Evolutionary conservation across 345 rosid genomes (phyloP), one percentile per base, ranked within the genome.

Genomic region (Linum lewisii): DNA sequence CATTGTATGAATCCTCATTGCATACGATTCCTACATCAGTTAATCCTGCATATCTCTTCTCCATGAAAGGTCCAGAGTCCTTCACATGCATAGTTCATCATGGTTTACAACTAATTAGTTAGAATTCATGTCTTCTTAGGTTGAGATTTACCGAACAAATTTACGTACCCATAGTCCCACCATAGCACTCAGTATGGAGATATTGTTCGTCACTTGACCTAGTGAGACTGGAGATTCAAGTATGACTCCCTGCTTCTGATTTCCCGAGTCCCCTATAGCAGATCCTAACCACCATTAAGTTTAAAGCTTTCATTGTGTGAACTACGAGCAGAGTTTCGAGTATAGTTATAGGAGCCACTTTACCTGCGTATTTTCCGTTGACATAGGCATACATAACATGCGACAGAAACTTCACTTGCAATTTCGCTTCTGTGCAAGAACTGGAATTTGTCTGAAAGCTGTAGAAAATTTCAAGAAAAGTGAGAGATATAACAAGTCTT

Each of bases 101-200:
- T 29, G 7, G 34, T 29, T 29, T 29, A 29, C 34, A 29, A 29
- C 34, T 29, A 29, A 29, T 8, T 8, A 29, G 34, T 29, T 29
- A 29, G 34, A 29, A 29, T 29, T 8, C 4, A 29, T 4, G 34
- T 29, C 34, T 29, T 29, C 34, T 29, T 29, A 29, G 4, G 7
- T 29, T 29, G 34, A 29, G 7, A 52, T 0, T 7, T 10, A 52
- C 10, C 1, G 2, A 52, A 51, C 7, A 18, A 51, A 18, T 7
- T 7, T 21, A n/a, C 21, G 0, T 71, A 66, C 74, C 70, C 54
- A 63, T 4, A 71, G 29, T 26, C 74, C 74, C 57, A 66, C 74
- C 70, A 71, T 71, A 51, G 62, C 70, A 21, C 74, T 71, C 47
- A 71, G 66, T 21, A 71, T 53, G 38, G 74, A 71, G 37, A 71